Conservation (phyloP, 768 basidiomycete species). For the Phallus indusiatus region DNA sequence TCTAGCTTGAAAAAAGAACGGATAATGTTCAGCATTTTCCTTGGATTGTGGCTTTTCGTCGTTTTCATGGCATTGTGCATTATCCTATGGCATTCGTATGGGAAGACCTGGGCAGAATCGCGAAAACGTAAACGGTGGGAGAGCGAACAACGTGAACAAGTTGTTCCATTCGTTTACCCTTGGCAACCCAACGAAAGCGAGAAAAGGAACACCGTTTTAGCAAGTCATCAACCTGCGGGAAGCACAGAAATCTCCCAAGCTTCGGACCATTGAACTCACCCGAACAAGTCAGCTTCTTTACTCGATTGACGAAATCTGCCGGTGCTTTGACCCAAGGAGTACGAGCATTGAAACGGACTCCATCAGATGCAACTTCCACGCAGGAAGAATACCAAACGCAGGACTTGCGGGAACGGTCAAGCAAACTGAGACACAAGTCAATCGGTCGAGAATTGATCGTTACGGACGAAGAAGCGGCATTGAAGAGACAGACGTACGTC, state of each 20-base stretch:
- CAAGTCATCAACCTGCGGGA: constrained; percentile 14
- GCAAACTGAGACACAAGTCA: constrained; percentile 36
- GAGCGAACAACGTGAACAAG: constrained; percentile 37
- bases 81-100: constrained; percentile 67
- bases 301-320: constrained; percentile 25
- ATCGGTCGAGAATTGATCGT: constrained; percentile 21
- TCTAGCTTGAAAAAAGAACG: constrained; percentile 68
- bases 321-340: constrained; percentile 10
- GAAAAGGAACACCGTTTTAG: constrained; percentile 13
- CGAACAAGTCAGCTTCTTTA: constrained; percentile 18
- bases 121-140: constrained; percentile 42
- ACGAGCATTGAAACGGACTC: constrained; percentile 3
- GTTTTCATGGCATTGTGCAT: constrained; percentile 68
- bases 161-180: constrained; percentile 30
- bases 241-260: constrained; percentile 26
- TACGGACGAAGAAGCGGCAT: constrained; percentile 7
- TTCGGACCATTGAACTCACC: constrained; percentile 43
- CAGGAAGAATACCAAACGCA: constrained; percentile 15
- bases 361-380: constrained; percentile 17
- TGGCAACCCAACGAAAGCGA: constrained; percentile 16
- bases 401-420: constrained; percentile 31
- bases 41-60: constrained; percentile 76
- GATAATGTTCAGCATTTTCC: constrained; percentile 74
- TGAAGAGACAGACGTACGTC: not conserved
- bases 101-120: constrained; percentile 35